Base-by-base conservation (phyloP, 495 filamentous ascomycete species). In the Rostrohypoxylon terebratum region DNA sequence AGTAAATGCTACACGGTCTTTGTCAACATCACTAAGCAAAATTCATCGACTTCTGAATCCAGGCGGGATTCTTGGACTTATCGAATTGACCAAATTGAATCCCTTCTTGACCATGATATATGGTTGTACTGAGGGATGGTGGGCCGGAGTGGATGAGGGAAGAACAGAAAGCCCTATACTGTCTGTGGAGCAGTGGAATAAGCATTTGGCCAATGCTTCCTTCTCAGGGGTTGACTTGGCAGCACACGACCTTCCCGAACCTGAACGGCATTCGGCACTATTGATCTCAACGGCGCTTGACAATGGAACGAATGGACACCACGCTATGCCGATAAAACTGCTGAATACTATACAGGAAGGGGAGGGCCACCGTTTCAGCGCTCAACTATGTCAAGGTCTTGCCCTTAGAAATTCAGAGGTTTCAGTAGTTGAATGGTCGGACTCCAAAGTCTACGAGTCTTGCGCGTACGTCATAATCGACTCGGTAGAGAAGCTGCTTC, bases 231-330 rank as follows among this genome's bases (percentile, higher is more conserved):
- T 48, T 9, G 45, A 48, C 45, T 21, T 48, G 45, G 45, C 45
- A 23, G 45, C 45, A 48, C 16, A 48, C 45, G 45, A 48, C 45
- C 16, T 48, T 48, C 45, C 45, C 7, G 45, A 48, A n/a, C 45
- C 45, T 23, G 45, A 48, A 11, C 45, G 45, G 8, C 45, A 48
- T 23, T 48, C 45, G 16, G 45, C 45, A 9, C 3, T 48, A 20
- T 48, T 48, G 45, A 16, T 48, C 10, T 48, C 45, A 23, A 48
- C 45, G 3, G 45, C 45, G 1, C 45, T 48, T 21, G 0, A 9
- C 45, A 48, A 48, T 16, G 20, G 16, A 18, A 23, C 0, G 16
- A 48, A 48, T 9, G 45, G 45, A 10, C 20, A 44, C 40, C 14
- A 48, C 11, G 11, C 3, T 21, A 8, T 5, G 8, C 45, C 45